Base-by-base conservation (phyloP, 176 grass and related monocot genomes). In the Oryza glumipatula region DNA sequence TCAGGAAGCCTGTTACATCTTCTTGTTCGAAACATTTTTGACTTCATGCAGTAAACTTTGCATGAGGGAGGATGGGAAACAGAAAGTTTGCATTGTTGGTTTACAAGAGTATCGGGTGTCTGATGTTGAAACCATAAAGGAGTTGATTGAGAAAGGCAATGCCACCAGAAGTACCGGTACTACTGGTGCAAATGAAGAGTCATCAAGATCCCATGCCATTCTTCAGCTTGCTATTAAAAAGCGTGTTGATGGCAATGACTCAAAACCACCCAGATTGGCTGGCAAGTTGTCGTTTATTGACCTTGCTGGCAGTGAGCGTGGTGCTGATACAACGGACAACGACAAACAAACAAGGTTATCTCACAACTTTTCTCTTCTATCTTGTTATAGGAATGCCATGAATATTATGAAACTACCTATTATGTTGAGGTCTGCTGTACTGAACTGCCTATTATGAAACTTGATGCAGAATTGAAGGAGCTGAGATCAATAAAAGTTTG, bases 401-500 rank as follows among this genome's bases (percentile, higher is more conserved):
- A 38, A 76, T 65, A 51, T 41, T 41, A 8, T 41, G 39, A 41
- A 41, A 41, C 39, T 41, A 7, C 39, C 39, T 41, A 41, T 41
- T 7, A 8, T 45, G 47, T 80, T 19, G 14, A 14, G 28, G 79
- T 91, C 72, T 84, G 26, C 49, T 77, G 47, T 70, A 38, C 41
- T 61, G 56, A 86, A 49, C 70, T 64, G 73, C 61, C 6, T 22
- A 74, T 64, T 80, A 61, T 73, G 9, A 64, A 75, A 76, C 87
- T 67, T 26, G 47, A 77, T 88, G 79, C 90, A 99, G 97, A 86
- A 99, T 99, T 70, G 97, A 99, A 89, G 97, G 97, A 60, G 97
- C 97, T 67, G 97, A 99, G 88, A 99, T 99, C 69, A 99, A 99
- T 86, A 99, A 99, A 95, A 99, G 97, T 87, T 92, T 99, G 86